Conservation (phyloP, 768 basidiomycete species). For the Boletus pseudo-olivaceus region DNA sequence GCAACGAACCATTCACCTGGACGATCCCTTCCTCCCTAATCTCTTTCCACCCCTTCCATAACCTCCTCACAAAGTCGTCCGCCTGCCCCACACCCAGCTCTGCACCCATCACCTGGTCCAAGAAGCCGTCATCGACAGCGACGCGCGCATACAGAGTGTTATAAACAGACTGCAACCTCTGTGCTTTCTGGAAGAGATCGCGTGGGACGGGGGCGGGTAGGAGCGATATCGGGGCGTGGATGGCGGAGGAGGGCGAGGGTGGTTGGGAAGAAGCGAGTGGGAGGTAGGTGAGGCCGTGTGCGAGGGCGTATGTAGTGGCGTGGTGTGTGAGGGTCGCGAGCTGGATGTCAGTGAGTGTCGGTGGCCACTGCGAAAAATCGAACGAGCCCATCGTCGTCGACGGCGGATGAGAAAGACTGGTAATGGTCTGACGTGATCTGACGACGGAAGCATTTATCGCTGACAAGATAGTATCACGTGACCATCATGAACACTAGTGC, state of each 20-base stretch:
- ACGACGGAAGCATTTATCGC: not conserved
- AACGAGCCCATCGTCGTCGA: slow-evolving; percentile 32
- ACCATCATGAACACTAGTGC: not conserved
- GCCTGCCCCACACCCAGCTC: slow-evolving; percentile 73
- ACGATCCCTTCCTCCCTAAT: slow-evolving; percentile 60
- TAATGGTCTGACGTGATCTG: too few relatives aligned
- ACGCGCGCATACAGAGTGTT: slow-evolving; percentile 84
- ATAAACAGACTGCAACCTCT: slow-evolving; percentile 68
- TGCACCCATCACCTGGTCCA: slow-evolving; percentile 83
- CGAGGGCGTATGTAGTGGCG: slow-evolving; percentile 80
- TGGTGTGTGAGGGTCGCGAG: slow-evolving; percentile 55
- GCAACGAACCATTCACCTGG: slow-evolving; percentile 40
- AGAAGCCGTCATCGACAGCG: slow-evolving; percentile 72
- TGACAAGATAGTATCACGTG: slow-evolving; percentile 3
- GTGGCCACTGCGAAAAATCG: slow-evolving; percentile 70
- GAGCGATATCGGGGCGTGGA: slow-evolving; percentile 87
- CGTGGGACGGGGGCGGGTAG: slow-evolving; percentile 87
- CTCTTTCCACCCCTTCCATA: slow-evolving; percentile 85
- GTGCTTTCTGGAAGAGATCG: slow-evolving; percentile 60
- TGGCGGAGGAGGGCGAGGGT: slow-evolving; percentile 62
- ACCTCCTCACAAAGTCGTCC: slow-evolving; percentile 79
- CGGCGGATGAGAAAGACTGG: not conserved
- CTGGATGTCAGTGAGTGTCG: slow-evolving; percentile 55
- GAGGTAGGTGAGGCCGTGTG: slow-evolving; percentile 82
- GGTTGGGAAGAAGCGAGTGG: slow-evolving; percentile 47